Conservation (phyloP, 1,284 basidiomycete genomes). For the Cutaneotrichosporon sp. region DNA sequence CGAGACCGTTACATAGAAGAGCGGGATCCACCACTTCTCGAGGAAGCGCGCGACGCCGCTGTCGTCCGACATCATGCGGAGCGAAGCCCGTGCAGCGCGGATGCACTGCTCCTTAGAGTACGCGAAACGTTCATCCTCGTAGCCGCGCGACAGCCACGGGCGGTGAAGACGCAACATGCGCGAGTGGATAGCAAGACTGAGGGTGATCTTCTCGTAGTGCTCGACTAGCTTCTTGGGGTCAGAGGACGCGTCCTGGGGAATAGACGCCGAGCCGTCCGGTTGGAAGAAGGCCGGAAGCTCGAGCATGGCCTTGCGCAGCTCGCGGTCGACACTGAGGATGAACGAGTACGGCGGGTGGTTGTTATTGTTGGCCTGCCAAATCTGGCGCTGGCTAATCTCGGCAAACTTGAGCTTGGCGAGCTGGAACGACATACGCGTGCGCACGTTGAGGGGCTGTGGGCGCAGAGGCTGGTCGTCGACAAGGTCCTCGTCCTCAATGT, state of each 20-base stretch:
- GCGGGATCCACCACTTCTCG: constrained; percentile 54
- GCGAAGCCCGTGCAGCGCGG: constrained; percentile 50
- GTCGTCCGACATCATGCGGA: constrained; percentile 51
- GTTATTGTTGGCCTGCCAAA: constrained; percentile 53
- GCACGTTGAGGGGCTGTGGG: constrained; percentile 45
- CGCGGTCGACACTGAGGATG: constrained; percentile 49
- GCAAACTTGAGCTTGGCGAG: constrained; percentile 52
- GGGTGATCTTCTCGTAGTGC: constrained; percentile 53
- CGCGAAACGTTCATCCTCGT: constrained; percentile 50
- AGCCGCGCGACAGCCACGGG: constrained; percentile 51
- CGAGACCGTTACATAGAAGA: constrained; percentile 52
- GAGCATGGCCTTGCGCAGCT: constrained; percentile 52
- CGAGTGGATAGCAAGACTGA: constrained; percentile 53
- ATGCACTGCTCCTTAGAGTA: constrained; percentile 55
- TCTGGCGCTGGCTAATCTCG: constrained; percentile 52
- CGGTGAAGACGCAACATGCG: constrained; percentile 52
- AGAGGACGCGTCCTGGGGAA: constrained; percentile 30
- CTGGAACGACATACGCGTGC: constrained; percentile 54
- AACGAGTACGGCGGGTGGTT: constrained; percentile 53
- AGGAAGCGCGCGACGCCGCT: constrained; percentile 49
- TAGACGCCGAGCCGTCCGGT: constrained; percentile 34
- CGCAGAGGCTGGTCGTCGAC: constrained; percentile 50
- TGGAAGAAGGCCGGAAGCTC: constrained; percentile 53
- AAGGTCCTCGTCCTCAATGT: constrained; percentile 54
- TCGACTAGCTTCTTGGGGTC: constrained; percentile 48